Evolutionary conservation across 805 yeast genomes (phyloP), one percentile per base, ranked within the genome.

Genomic region (Zygosaccharomyces bailii): DNA sequence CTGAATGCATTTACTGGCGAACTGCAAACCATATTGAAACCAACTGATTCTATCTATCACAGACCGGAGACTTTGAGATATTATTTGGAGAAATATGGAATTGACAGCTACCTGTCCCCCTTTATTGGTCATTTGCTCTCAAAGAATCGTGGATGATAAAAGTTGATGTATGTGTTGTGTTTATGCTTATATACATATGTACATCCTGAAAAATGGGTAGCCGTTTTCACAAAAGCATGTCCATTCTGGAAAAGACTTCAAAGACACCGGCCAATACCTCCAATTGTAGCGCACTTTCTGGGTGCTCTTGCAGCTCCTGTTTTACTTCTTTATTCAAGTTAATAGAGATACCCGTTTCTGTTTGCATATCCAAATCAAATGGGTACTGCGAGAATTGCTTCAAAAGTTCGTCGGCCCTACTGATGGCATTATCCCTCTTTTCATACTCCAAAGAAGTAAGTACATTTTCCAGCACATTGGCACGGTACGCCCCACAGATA

Each of bases 251-350:
- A 65, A 90, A 91, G 5, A 91, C 95, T 57, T 83, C 79, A 48
- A 90, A 71, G 4, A 93, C 96, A 38, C 96, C 98, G 19, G 98
- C 96, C 45, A 93, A 75, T 40, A 90, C 83, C 69, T 93, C 99
- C 52, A 91, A 65, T 56, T 79, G 85, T 54, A 88, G 73, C 41
- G 84, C 93, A 34, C 55, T 53, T 2, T 64, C 67, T 23, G 70
- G 64, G 38, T 60, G 61, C 11, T 57, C 54, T 40, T 59, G 68
- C 23, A 79, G 63, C 57, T 79, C 84, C 49, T 75, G 66, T 38
- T 64, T 55, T 7, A 70, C 60, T 37, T 67, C 68, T 38, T 60
- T 53, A 42, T 78, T 75, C 60, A 90, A 69, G 63, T 88, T 88
- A 48, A 79, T 71, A 11, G 93, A 88, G 42, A 82, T 68, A 7